Evolutionary conservation across 139 green algal genomes (phyloP), one percentile per base, ranked within the genome.

Genomic region (Pleodorina starrii): DNA sequence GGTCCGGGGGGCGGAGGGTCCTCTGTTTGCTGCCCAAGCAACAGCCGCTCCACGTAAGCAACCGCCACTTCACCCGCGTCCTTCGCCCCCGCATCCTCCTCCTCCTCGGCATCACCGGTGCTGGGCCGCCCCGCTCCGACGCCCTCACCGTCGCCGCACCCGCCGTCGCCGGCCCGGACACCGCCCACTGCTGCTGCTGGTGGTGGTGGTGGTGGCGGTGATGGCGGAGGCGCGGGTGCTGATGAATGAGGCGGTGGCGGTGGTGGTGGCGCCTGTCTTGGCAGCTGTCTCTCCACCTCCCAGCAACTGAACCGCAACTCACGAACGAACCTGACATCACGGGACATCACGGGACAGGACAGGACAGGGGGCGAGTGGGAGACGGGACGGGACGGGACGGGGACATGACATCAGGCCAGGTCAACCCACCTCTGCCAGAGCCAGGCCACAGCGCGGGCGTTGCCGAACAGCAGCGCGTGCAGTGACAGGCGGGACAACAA

Each of bases 381-480:
- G 6, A 66, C 6, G 25, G 54, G 25, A 66, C 54, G 54, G n/a
- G n/a, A n/a, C n/a, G n/a, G n/a, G n/a, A n/a, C n/a, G n/a, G n/a
- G n/a, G n/a, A n/a, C n/a, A n/a, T n/a, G n/a, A n/a, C n/a, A n/a
- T n/a, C n/a, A n/a, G n/a, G n/a, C n/a, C n/a, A n/a, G n/a, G n/a
- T 10, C 29, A 12, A 11, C 78, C 11, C 43, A 93, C 68, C 92
- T 86, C 78, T 93, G 87, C 97, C 97, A 98, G 36, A 98, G 90
- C 29, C 91, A 38, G 1, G 95, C 92, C 11, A 97, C 79, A 0
- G 96, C 96, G 0, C 96, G 83, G 0, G 94, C 88, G 76, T 96
- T 98, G 69, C 93, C 93, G 66, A 97, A 96, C 42, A 93, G 76
- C 81, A 97, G 71, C 0, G 89, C 83, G 84, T 98, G 96, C 68